Conservation (phyloP, 306 rosid species). For the Oemleria cerasiformis region DNA sequence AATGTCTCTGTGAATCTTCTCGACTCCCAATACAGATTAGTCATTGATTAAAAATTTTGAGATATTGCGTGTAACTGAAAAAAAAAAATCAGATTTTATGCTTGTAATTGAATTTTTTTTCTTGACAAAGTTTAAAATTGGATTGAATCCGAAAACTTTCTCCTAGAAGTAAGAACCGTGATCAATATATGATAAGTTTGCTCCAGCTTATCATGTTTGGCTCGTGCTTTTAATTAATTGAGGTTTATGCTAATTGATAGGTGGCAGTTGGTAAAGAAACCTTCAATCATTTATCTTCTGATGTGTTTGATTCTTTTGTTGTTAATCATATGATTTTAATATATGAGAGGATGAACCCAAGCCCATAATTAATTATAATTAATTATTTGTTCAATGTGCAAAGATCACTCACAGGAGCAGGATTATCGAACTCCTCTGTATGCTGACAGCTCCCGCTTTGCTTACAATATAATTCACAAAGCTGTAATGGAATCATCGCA, state of each 20-base stretch:
- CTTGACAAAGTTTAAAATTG: too few relatives aligned
- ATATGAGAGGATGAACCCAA: neutral
- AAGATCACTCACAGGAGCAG: neutral
- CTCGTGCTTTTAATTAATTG: neutral
- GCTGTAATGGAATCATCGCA: neutral
- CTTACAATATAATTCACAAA: neutral
- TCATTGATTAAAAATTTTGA: too few relatives aligned
- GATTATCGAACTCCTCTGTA: neutral
- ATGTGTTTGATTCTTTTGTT: neutral
- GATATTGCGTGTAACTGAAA: too few relatives aligned
- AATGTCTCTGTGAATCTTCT: too few relatives aligned
- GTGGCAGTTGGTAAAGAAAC: neutral
- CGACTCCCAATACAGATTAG: too few relatives aligned
- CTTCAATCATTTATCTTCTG: slow-evolving; percentile 2
- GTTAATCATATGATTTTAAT: neutral
- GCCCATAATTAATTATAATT: neutral
- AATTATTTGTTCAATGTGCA: neutral
- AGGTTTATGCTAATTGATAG: neutral
- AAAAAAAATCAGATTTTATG: too few relatives aligned
- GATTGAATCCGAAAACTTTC: too few relatives aligned
- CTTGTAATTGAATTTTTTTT: too few relatives aligned
- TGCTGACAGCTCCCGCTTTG: neutral
- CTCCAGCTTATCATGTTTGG: neutral
- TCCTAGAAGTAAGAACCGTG: neutral
- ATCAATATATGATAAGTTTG: neutral